Base-by-base conservation (phyloP, 805 yeast genomes). In the Teunomyces aglyptinius region DNA sequence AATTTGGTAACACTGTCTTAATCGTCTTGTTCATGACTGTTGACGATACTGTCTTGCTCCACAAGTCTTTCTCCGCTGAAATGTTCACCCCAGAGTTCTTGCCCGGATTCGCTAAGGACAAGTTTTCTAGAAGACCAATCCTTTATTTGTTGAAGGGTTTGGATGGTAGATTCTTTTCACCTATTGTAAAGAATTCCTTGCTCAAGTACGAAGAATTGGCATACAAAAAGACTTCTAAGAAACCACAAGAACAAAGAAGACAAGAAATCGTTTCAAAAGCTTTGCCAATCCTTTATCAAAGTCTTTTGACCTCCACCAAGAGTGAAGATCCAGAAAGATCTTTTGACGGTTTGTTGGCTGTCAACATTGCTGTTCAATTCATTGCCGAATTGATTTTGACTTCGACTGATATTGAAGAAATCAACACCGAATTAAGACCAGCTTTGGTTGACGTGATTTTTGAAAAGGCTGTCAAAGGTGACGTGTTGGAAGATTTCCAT, bases 21-120 rank as follows among this genome's bases (percentile, higher is more conserved):
- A 85, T 81, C 55, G 80, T 92, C 10, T 71, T 89, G 35, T 84
- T 88, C 67, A 77, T 86, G 80, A 83, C 92, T 22, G 94, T 91
- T 47, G 99, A 92, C 73, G 99, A 92, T 74, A 91, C 98, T 2
- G 94, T 86, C 45, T 74, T 89, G 58, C 78, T 89, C 38, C 75
- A 75, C 63, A 90, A 89, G 65, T 77, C 95, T 0, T 86, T 92
- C 60, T 67, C 74, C 26, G 70, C 75, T 38, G 92, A 84, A 52
- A 72, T 78, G 48, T 63, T 68, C 50, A 63, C 73, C 16, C 71
- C 78, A 24, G 80, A 76, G 27, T 58, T 63, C 12, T 69, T 86
- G 58, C 73, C 76, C 22, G 81, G 78, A 29, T 68, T 89, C 19
- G 70, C 86, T 22, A 70, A 73, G 44, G 85, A 86, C 54, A 89